Conservation (phyloP, 2,329 filamentous ascomycete species). For the Colletotrichum zoysiae region DNA sequence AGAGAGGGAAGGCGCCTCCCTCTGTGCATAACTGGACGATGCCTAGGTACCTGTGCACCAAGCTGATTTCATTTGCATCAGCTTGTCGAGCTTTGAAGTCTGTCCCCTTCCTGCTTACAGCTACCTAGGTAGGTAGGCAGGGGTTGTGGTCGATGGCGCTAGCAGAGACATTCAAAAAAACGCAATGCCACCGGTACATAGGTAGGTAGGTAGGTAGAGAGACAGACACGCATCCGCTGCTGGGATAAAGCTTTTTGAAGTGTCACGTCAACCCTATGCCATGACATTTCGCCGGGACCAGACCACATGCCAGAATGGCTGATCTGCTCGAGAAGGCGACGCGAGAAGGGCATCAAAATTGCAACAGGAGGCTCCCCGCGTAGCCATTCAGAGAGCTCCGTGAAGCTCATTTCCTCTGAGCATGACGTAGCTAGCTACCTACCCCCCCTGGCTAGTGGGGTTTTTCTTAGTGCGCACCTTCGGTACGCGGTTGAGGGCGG, state of each 20-base stretch:
- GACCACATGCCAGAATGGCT: conserved; percentile 36
- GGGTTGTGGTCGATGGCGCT: background rate
- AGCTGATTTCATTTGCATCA: conserved; percentile 8
- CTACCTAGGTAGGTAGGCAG: background rate
- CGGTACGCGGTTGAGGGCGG: background rate
- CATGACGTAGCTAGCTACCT: conserved; percentile 42
- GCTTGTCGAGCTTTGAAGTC: background rate
- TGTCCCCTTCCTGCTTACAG: background rate
- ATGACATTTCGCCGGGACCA: conserved; percentile 2
- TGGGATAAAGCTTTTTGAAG: conserved; percentile 1
- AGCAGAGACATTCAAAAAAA: conserved; percentile 1
- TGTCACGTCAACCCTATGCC: conserved; percentile 40
- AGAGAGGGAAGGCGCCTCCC: background rate
- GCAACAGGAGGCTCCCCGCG: conserved; percentile 17
- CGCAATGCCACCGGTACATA: background rate
- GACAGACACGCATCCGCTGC: conserved; percentile 4
- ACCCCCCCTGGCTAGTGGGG: conserved; percentile 29
- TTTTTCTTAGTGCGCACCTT: background rate
- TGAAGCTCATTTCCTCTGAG: conserved; percentile 30
- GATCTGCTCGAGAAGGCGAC: conserved; percentile 41
- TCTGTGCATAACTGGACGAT: conserved; percentile 2
- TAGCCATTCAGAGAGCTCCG: conserved; percentile 42
- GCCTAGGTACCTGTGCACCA: background rate
- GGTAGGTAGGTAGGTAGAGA: too few species aligned
- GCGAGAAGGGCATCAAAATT: conserved; percentile 20